A percentile compares a stretch with the other conserved stretches of the same genome.
phyloP scores from a whole-genome alignment of 2,329 filamentous ascomycete genomes.

The Blumeria hordei region DNA sequence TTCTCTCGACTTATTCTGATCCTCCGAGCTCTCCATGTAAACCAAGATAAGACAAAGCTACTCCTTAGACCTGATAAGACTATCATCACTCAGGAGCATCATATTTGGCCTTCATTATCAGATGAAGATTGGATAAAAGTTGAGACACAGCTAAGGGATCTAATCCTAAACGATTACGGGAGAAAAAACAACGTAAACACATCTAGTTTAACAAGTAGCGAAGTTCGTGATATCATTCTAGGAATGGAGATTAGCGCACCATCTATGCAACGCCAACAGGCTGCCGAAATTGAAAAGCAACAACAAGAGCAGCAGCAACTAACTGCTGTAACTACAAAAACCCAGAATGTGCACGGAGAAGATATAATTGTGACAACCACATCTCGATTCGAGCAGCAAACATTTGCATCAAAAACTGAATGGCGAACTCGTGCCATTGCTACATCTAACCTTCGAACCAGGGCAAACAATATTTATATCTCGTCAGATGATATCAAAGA shows the following conservation, averaged over 20 bases:
- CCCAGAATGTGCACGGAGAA: conserved; percentile 87
- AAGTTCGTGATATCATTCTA: conserved; percentile 93
- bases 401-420: conserved; percentile 95
- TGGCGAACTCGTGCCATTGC: conserved; percentile 95
- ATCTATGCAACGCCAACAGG: conserved; percentile 93
- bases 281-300: conserved; percentile 96
- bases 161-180: conserved; percentile 94
- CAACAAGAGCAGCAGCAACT: conserved; percentile 91
- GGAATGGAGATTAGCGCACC: conserved; percentile 99
- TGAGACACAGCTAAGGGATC: conserved; percentile 82
- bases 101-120: conserved; percentile 87
- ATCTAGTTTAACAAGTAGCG: conserved; percentile 82
- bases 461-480: conserved; percentile 96
- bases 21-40: conserved; percentile 82
- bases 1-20: conserved; percentile 92
- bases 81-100: conserved; percentile 93
- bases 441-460: conserved; percentile 78
- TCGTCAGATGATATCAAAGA: conserved; percentile 83
- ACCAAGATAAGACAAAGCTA: conserved; percentile 94
- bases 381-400: conserved; percentile 91
- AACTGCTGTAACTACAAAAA: conserved; percentile 94
- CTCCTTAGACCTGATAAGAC: conserved; percentile 89
- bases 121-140: conserved; percentile 99
- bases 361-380: conserved; percentile 97
- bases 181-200: conserved; percentile 99